phyloP scores from a whole-genome alignment of 129 eudicot species.

The Centella asiatica region DNA sequence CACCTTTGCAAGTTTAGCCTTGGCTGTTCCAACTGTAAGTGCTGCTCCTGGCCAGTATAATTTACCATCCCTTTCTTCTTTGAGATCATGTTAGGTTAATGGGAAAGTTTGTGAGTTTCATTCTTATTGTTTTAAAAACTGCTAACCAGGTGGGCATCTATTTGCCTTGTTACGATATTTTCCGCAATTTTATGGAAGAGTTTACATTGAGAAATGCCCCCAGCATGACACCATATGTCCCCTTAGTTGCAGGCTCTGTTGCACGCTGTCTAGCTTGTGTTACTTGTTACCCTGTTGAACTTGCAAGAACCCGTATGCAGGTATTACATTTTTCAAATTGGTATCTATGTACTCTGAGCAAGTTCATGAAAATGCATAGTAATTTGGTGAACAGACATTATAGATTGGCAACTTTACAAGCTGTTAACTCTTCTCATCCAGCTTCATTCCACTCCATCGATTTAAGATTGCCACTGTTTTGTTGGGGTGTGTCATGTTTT shows the following conservation, averaged over 20 bases:
- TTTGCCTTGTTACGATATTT: constrained; percentile 82
- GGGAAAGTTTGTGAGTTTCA: background rate
- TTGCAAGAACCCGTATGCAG: constrained; percentile 98
- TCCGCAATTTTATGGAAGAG: constrained; percentile 59
- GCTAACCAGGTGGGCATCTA: constrained; percentile 75
- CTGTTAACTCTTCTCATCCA: too few species aligned
- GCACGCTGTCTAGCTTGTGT: constrained; percentile 83
- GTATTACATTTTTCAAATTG: constrained; percentile 22
- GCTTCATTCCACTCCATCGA: too few species aligned
- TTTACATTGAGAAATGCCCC: constrained; percentile 40
- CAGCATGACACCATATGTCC: constrained; percentile 56
- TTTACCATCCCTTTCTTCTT: background rate
- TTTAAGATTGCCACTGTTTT: too few species aligned
- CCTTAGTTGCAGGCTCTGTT: constrained; percentile 77
- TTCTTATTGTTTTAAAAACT: constrained; percentile 1
- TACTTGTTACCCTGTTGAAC: constrained; percentile 88
- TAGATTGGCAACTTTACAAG: too few species aligned
- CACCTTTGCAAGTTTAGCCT: constrained; percentile 84
- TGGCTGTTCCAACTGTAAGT: constrained; percentile 79
- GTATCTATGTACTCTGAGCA: background rate
- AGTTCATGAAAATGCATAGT: too few species aligned
- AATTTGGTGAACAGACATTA: too few species aligned
- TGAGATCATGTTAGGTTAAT: background rate
- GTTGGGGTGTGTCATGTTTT: too few species aligned
- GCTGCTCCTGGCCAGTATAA: background rate